Conservation (phyloP, 768 basidiomycete genomes). For the Galerina sulciceps region DNA sequence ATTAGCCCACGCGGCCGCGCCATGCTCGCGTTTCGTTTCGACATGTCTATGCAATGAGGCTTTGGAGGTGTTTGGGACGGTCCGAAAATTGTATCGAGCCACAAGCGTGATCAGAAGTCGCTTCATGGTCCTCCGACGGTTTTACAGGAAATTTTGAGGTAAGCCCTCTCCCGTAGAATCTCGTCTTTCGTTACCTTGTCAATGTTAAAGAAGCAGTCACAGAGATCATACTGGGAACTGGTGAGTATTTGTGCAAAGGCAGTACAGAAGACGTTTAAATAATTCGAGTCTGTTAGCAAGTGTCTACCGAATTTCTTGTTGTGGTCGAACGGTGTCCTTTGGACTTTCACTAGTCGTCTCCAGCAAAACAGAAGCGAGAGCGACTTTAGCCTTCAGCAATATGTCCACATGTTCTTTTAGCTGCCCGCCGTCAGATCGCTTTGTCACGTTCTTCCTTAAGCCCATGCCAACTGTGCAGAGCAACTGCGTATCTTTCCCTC, state of each 20-base stretch:
- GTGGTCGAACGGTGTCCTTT: not conserved
- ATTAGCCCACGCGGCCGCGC: not conserved
- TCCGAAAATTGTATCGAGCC: conserved; percentile 4
- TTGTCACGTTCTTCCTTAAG: conserved; percentile 7
- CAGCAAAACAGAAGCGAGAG: conserved; percentile 5
- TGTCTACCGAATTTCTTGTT: too few relatives aligned
- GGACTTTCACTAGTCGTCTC: not conserved
- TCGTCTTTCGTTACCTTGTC: too few relatives aligned
- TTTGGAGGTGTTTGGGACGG: not conserved
- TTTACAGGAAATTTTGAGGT: not conserved
- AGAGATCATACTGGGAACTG: too few relatives aligned
- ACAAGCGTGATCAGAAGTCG: not conserved
- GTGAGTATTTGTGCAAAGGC: too few relatives aligned
- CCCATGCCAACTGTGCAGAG: conserved; percentile 16
- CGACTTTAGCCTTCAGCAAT: conserved; percentile 20
- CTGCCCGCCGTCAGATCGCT: not conserved
- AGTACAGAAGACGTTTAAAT: too few relatives aligned
- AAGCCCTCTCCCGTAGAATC: not conserved
- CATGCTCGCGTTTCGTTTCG: conserved; percentile 1
- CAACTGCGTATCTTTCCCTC: not conserved
- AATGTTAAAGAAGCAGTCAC: too few relatives aligned
- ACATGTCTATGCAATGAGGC: conserved; percentile 10
- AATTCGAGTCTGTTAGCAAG: too few relatives aligned
- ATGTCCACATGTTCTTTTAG: not conserved
- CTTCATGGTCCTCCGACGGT: not conserved